These are phyloP conservation scores for Pleurotus salmoneostramineus DNA, from an alignment of 768 basidiomycete genomes.

Conservation along the genomic window DNA sequence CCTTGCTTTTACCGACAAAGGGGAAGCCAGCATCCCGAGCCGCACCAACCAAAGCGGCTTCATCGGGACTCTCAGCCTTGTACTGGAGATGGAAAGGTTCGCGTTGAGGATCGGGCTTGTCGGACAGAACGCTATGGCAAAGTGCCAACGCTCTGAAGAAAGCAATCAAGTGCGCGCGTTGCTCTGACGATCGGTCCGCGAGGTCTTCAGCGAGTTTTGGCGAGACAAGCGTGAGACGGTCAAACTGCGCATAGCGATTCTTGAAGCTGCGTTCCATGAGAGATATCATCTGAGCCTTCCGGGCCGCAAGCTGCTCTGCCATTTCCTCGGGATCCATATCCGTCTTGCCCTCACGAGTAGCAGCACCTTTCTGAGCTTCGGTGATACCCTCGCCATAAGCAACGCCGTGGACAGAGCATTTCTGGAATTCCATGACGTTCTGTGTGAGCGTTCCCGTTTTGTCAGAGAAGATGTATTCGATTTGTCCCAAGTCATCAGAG, in stretches of 20 bases:
- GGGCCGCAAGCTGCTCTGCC: conserved; percentile 51
- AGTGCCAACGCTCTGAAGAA: conserved; percentile 96
- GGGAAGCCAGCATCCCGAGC: conserved; percentile 93
- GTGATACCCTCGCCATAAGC: conserved; percentile 93
- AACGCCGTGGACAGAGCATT: conserved; percentile 82
- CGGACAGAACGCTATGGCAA: conserved; percentile 89
- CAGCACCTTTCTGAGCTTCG: conserved; percentile 92
- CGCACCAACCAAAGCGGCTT: conserved; percentile 89
- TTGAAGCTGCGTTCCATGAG: conserved; percentile 78
- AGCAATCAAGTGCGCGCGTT: conserved; percentile 64
- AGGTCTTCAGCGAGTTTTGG: conserved; percentile 82
- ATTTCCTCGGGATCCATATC: conserved; percentile 74
- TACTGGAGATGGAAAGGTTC: conserved; percentile 72
- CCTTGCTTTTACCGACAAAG: conserved; percentile 74
- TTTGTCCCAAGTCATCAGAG: conserved; percentile 97
- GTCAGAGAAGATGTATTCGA: conserved; percentile 89
- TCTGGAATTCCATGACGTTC: conserved; percentile 99
- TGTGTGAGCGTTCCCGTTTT: conserved; percentile 97
- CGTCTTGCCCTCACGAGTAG: conserved; percentile 72
- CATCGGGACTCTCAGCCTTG: conserved; percentile 96
- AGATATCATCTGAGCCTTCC: conserved; percentile 75
- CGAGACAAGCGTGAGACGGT: conserved; percentile 85
- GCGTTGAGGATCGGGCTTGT: conserved; percentile 58
- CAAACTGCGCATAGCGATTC: conserved; percentile 79
- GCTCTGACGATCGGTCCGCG: conserved; percentile 51